Percentiles rank a stretch among this genome's conserved stretches.
Conservation (phyloP, 306 rosid genomes). For the Comarum palustre region DNA sequence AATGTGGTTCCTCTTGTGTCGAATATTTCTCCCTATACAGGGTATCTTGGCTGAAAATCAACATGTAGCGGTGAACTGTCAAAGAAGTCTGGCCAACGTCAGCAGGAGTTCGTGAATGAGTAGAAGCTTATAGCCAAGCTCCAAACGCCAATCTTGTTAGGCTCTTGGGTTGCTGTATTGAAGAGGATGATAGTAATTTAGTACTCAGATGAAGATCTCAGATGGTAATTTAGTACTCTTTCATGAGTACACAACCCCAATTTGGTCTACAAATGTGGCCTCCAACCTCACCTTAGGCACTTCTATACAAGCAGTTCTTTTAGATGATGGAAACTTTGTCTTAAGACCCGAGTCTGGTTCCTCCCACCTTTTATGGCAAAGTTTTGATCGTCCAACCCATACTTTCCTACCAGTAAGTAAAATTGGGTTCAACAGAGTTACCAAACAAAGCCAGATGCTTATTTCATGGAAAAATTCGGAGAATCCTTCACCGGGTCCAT, state of each 20-base stretch:
- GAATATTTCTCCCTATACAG: not conserved
- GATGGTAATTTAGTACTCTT: constrained; percentile 34
- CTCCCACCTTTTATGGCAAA: constrained; percentile 29
- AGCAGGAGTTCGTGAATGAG: constrained; percentile 43
- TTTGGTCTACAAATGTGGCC: constrained; percentile 32
- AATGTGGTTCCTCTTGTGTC: not conserved
- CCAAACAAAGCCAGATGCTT: constrained; percentile 33
- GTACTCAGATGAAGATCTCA: too few relatives aligned
- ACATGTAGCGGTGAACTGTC: constrained; percentile 41
- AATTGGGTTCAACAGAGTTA: constrained; percentile 11
- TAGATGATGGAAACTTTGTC: constrained; percentile 32
- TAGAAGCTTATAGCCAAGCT: constrained; percentile 42
- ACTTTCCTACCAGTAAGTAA: constrained; percentile 34
- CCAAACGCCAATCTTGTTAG: constrained; percentile 45
- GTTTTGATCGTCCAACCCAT: constrained; percentile 36
- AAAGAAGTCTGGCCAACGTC: constrained; percentile 40
- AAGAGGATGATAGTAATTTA: too few relatives aligned
- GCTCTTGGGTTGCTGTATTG: constrained; percentile 41
- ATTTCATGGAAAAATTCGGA: constrained; percentile 53
- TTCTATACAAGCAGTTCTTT: constrained; percentile 22
- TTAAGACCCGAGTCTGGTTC: constrained; percentile 17
- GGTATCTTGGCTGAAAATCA: constrained; percentile 34
- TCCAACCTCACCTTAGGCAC: not conserved
- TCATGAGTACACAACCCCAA: not conserved
- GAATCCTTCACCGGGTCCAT: constrained; percentile 51